Percentiles rank a stretch among this genome's conserved stretches.
phyloP scores from a whole-genome alignment of 2,329 filamentous ascomycete genomes.

The Monosporascus sp. region DNA sequence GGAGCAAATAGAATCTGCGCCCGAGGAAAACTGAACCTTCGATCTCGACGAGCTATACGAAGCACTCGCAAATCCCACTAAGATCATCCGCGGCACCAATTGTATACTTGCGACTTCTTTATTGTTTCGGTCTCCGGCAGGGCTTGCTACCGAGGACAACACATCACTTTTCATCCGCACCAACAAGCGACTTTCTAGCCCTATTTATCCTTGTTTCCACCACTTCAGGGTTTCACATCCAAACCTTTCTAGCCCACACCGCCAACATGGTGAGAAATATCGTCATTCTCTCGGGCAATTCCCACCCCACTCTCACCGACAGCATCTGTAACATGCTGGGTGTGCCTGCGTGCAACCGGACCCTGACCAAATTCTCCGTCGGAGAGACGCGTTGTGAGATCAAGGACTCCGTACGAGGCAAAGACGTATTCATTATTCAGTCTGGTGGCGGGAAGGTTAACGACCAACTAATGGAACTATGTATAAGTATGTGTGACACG shows the following conservation, averaged over 20 bases:
- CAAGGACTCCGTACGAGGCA: conserved; percentile 90
- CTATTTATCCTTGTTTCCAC: background rate
- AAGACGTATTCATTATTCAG: conserved; percentile 98
- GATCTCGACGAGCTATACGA: no score
- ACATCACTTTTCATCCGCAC: no score
- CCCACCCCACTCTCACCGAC: conserved; percentile 82
- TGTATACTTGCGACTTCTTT: no score
- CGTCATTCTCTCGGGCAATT: conserved; percentile 87
- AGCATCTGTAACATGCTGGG: conserved; percentile 84
- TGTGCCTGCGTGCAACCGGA: conserved; percentile 76
- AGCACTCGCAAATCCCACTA: no score
- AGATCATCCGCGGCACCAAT: no score
- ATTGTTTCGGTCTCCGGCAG: no score
- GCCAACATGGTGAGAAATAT: conserved; percentile 84
- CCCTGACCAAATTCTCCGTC: conserved; percentile 87
- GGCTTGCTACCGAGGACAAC: no score
- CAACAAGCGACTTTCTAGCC: background rate
- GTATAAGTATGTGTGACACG: conserved; percentile 56
- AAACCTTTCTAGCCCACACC: background rate
- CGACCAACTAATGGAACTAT: conserved; percentile 91
- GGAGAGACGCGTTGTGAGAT: conserved; percentile 96
- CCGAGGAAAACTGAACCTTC: background rate
- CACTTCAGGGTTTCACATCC: background rate
- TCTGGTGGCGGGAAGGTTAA: conserved; percentile 90
- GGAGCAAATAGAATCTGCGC: conserved; percentile 11